Evolutionary conservation across 139 green algal genomes (phyloP).

Genomic region (Diplosphaera chodatii): DNA sequence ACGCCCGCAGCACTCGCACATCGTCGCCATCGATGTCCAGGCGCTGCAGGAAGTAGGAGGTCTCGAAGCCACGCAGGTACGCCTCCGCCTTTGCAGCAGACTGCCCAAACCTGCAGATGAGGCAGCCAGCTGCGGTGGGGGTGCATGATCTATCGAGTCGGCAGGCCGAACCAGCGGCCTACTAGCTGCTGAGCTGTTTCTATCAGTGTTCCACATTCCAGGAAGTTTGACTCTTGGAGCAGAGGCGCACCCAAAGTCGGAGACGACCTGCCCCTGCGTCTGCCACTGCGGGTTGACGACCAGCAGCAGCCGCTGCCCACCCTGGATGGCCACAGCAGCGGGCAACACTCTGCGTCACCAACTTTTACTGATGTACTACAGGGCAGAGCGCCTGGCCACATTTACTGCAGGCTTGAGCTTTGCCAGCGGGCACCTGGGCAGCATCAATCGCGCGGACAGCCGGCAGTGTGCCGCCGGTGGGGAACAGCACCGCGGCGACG

Average conservation of each 20-base stretch:
- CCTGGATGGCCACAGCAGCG: no score
- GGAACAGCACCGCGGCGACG: constrained; percentile 39
- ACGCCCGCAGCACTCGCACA: constrained; percentile 45
- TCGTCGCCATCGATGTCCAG: constrained; percentile 45
- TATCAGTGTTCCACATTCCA: no score
- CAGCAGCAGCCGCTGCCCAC: constrained; percentile 41
- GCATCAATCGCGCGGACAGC: constrained; percentile 27
- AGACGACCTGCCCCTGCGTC: constrained; percentile 42
- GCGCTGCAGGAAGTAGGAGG: constrained; percentile 61
- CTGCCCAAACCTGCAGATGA: constrained; percentile 38
- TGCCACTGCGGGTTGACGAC: constrained; percentile 83
- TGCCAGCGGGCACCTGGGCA: neutral
- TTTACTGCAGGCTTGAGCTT: neutral
- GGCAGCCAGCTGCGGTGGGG: constrained; percentile 21
- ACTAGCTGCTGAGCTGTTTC: no score
- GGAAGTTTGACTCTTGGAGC: neutral
- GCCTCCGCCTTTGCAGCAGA: constrained; percentile 31
- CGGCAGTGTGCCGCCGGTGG: constrained; percentile 37
- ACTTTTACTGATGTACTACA: no score
- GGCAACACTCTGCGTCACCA: no score
- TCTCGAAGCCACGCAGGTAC: constrained; percentile 50
- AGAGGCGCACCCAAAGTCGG: constrained; percentile 23
- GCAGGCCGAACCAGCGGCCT: no score
- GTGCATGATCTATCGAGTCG: no score
- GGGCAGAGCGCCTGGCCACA: no score